Evolutionary conservation across 2,329 filamentous ascomycete species (phyloP), one percentile per base, ranked within the genome.

Genomic region (Alternaria alternata): DNA sequence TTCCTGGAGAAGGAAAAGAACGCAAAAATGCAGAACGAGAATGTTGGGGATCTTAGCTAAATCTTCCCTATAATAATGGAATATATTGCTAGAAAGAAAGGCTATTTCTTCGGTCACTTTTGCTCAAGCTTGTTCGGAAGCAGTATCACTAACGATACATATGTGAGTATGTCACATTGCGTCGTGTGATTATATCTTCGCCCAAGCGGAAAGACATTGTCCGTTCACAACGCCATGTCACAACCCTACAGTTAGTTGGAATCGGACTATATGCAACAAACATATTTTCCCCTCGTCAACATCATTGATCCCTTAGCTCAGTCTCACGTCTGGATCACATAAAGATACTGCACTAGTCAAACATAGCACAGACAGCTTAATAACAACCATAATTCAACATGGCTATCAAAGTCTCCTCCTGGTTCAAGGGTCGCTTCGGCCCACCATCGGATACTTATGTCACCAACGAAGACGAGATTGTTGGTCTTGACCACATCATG

Each of bases 1-100:
- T 72, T 71, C 44, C 52, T 73, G 49, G 65, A 69, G 12, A 70
- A 54, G 57, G 70, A 72, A 57, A 65, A 62, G 52, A 68, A 57
- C n/a, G 12, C 22, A 5, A 65, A 54, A 24, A 30, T 54, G 34
- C 30, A 60, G 3, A 48, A 57, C 9, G 53, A 52, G 20, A 41
- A 48, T 2, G 18, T 32, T n/a, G 39, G 44, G n/a, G n/a, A 11
- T 4, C 26, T 60, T n/a, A 57, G 34, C 0, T 60, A 20, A 42
- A 14, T 20, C 3, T 4, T 48, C 16, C 22, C 7, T 20, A 22
- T 11, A 12, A 0, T 1, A 36, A 16, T 24, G 7, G n/a, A 3
- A 7, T n/a, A 12, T 16, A 11, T 11, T 14, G 3, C 24, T 24
- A 12, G 1, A 14, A 7, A 24, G 22, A 14, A 14, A 3, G n/a